phyloP scores from a whole-genome alignment of 2,329 filamentous ascomycete genomes.

The Teratosphaeria zuluensis region DNA sequence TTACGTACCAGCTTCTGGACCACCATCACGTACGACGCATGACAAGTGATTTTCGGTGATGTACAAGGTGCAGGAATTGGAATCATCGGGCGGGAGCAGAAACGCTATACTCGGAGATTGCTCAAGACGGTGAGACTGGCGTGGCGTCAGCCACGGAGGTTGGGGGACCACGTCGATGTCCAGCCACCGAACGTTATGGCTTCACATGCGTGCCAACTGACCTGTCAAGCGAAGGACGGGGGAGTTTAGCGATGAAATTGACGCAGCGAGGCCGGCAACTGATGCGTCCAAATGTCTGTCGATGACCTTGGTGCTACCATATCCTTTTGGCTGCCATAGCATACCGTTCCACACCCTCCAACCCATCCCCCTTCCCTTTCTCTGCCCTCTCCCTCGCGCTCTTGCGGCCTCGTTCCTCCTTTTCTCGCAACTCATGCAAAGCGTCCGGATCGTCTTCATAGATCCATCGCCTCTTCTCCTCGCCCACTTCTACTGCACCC shows the following conservation, averaged over 20 bases:
- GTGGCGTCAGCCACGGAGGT: not conserved
- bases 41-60: too few relatives aligned
- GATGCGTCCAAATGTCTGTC: not conserved
- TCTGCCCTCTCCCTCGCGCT: constrained; percentile 41
- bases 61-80: too few relatives aligned
- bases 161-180: not conserved
- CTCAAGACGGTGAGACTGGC: not conserved
- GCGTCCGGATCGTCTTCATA: constrained; percentile 76
- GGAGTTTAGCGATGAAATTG: too few relatives aligned
- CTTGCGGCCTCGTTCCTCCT: constrained; percentile 53
- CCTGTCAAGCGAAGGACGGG: not conserved
- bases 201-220: not conserved
- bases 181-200: not conserved
- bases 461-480: constrained; percentile 77
- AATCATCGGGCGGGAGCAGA: not conserved
- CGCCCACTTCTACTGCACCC: constrained; percentile 77
- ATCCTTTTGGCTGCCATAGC: constrained; percentile 96
- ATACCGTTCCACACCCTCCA: constrained; percentile 65
- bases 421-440: constrained; percentile 48
- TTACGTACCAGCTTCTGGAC: too few relatives aligned
- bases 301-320: constrained; percentile 52
- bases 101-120: not conserved
- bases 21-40: too few relatives aligned
- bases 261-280: not conserved
- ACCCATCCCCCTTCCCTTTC: constrained; percentile 42